These are phyloP conservation scores for Lipomyces oligophaga DNA, from an alignment of 805 yeast species.

Conservation along the genomic window DNA sequence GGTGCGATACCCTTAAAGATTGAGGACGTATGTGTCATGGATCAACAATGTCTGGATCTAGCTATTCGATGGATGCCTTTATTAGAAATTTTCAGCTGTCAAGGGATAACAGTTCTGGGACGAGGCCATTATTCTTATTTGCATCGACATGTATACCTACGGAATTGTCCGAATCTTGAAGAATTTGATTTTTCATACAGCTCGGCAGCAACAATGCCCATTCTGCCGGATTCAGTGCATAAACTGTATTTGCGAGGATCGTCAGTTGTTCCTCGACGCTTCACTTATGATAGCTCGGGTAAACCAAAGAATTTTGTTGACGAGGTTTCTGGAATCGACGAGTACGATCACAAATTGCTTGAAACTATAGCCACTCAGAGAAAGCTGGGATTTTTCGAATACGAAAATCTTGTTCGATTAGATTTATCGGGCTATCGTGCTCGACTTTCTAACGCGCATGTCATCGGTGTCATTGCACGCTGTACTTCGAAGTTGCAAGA, in stretches of 20 bases:
- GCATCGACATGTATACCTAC: slow-evolving; percentile 12
- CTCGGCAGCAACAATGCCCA: slow-evolving; percentile 17
- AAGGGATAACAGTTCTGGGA: slow-evolving; percentile 15
- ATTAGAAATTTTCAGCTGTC: slow-evolving; percentile 10
- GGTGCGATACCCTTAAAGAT: slow-evolving; percentile 9
- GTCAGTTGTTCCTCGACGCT: slow-evolving; percentile 8
- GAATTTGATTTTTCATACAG: slow-evolving; percentile 13
- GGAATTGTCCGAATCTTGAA: slow-evolving; percentile 1
- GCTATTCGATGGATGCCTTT: slow-evolving; percentile 22
- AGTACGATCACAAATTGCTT: not conserved
- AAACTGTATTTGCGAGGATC: slow-evolving; percentile 7
- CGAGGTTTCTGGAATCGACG: slow-evolving; percentile 5
- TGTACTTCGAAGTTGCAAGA: slow-evolving; percentile 5
- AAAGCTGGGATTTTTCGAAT: not conserved
- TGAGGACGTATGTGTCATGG: slow-evolving; percentile 3
- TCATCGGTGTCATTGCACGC: slow-evolving; percentile 10
- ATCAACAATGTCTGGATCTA: slow-evolving; percentile 23
- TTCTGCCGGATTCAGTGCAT: slow-evolving; percentile 1
- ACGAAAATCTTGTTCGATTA: slow-evolving; percentile 3
- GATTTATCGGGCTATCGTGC: slow-evolving; percentile 16
- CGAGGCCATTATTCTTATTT: slow-evolving; percentile 18
- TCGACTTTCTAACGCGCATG: slow-evolving; percentile 1
- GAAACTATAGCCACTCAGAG: not conserved
- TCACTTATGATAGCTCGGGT: not conserved
- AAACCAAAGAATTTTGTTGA: slow-evolving; percentile 8